Base-by-base conservation (phyloP, 225 moss, liverwort and hornwort genomes). In the Marchantia polymorpha region DNA sequence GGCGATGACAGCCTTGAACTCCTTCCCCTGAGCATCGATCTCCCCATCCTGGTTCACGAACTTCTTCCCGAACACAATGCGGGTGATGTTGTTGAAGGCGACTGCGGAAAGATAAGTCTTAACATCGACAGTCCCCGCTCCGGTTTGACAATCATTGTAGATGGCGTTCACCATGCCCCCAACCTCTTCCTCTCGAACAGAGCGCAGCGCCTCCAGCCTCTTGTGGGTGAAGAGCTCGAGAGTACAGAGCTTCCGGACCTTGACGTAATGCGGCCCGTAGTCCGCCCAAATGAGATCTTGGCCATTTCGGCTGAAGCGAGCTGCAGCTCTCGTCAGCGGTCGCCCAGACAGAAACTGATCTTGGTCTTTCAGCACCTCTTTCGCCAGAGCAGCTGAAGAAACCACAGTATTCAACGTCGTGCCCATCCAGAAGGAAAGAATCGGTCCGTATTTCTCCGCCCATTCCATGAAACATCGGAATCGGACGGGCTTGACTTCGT, bases 251-350 rank as follows among this genome's bases (percentile, higher is more conserved):
- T 99, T 99, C 71, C 99, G 85, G 52, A 99, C 99, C 78, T 92
- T 99, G 65, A 95, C 99, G 68, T 99, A 99, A 77, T 99, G 99
- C 1, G 99, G 88, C 13, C 99, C 99, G 47, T 90, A 99, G 85
- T 99, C 99, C 0, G 99, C 95, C 99, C 99, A 99, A 80, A 99
- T 99, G 64, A 99, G 93, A 86, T 99, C 99, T 81, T 93, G 92
- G 31, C 99, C 99, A 59, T 99, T 85, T 39, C 90, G 83, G 51
- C 99, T 99, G 77, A 95, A 95, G 15, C 91, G 83, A 7, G 93
- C 92, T 9, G 99, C 99, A 29, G 95, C 92, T 52, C 95, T 75
- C 6, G 95, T 84, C 65, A 93, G 84, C 5, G 93, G 93, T 0
- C 99, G 90, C 4, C 90, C 93, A 12, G 99, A 81, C 19, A 99